Percentiles rank a stretch among this genome's conserved stretches.
Evolutionary conservation across 257 asterid species (phyloP).

Genomic region (Striga asiatica): DNA sequence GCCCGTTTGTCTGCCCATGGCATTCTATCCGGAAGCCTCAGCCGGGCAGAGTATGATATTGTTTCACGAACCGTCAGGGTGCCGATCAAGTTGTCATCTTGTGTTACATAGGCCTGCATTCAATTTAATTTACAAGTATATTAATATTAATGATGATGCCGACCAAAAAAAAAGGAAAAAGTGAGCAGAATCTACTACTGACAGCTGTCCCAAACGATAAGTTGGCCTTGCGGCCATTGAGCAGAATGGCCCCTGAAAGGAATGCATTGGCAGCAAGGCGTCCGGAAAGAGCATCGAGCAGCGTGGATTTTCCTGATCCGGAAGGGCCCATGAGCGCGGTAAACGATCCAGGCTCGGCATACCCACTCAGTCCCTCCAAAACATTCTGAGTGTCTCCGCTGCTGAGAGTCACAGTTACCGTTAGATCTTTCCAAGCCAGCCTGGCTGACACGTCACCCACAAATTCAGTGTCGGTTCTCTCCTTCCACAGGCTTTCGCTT

Average conservation of each 20-base stretch:
- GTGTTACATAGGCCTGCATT: constrained; percentile 98
- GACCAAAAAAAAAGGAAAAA: too few species aligned
- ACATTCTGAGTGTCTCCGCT: constrained; percentile 81
- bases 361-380: constrained; percentile 62
- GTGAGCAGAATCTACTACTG: constrained; percentile 13
- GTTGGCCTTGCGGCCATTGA: constrained; percentile 88
- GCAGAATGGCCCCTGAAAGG: constrained; percentile 67
- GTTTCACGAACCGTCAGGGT: constrained; percentile 90
- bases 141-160: too few species aligned
- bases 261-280: constrained; percentile 87
- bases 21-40: constrained; percentile 84
- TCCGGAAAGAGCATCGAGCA: constrained; percentile 85
- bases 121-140: too few species aligned
- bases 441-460: constrained; percentile 88
- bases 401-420: constrained; percentile 64
- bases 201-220: constrained; percentile 90
- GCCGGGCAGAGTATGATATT: constrained; percentile 66
- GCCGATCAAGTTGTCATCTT: constrained; percentile 90
- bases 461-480: constrained; percentile 62
- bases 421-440: constrained; percentile 82
- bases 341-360: constrained; percentile 88
- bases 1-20: constrained; percentile 65
- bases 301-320: constrained; percentile 89
- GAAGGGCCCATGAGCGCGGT: constrained; percentile 99
- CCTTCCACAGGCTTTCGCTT: constrained; percentile 92